phyloP scores from a whole-genome alignment of 2,329 filamentous ascomycete genomes.

The Cordyceps pruinosa region DNA sequence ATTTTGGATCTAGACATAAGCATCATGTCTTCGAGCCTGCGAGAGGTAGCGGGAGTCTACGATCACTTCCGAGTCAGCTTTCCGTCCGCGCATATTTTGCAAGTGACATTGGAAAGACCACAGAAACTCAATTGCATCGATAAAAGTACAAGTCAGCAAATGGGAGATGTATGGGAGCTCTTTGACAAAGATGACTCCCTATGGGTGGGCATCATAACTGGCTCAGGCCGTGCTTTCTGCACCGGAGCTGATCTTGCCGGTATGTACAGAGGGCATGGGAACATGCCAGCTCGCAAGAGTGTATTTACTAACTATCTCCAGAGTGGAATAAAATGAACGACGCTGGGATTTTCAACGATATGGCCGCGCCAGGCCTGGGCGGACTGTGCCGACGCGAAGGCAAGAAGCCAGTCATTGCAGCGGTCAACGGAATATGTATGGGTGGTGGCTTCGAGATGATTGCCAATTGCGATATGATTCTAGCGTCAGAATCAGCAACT shows the following conservation, averaged over 20 bases:
- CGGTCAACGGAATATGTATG: conserved; percentile 67
- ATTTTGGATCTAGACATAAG: background rate
- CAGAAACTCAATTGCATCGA: conserved; percentile 51
- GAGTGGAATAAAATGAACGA: conserved; percentile 42
- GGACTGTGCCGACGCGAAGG: conserved; percentile 59
- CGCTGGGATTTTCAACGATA: background rate
- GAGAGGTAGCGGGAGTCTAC: background rate
- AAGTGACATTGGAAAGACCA: conserved; percentile 55
- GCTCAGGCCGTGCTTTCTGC: conserved; percentile 58
- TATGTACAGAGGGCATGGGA: too few relatives aligned
- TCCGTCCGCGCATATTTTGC: conserved; percentile 47
- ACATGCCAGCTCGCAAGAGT: too few relatives aligned
- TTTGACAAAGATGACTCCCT: conserved; percentile 56
- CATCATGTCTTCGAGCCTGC: background rate
- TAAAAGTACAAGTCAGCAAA: conserved; percentile 39
- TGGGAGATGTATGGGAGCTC: conserved; percentile 48
- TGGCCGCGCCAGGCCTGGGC: conserved; percentile 50
- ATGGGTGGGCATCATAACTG: conserved; percentile 57
- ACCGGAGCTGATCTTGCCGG: conserved; percentile 63
- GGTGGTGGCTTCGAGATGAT: conserved; percentile 74
- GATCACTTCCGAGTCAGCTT: conserved; percentile 35
- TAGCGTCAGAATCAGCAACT: conserved; percentile 50
- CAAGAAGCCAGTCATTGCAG: conserved; percentile 69
- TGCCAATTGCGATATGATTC: conserved; percentile 64
- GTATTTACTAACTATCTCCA: too few relatives aligned